Base-by-base conservation (phyloP, 768 basidiomycete genomes). In the Agaricus sinodeliciosus region DNA sequence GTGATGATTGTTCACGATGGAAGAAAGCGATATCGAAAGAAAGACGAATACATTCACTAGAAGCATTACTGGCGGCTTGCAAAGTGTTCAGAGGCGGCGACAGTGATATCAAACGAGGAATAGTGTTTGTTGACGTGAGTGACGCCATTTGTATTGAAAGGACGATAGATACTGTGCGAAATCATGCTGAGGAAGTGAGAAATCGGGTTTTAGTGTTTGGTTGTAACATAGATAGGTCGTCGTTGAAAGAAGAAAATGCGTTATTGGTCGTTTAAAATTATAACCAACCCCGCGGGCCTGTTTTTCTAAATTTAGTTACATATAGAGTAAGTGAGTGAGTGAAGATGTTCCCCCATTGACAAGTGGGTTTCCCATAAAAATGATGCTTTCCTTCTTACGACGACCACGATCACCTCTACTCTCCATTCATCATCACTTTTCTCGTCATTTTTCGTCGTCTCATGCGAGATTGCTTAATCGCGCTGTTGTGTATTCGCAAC, bases 401-500 rank as follows among this genome's bases (percentile, higher is more conserved):
- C 58, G 59, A 51, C 57, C 59, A 37, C 51, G 44, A 19, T 36
- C 25, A 19, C 26, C 5, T 3, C 15, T 27, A 6, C 18, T 40
- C 45, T 13, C 7, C 7, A 31, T 42, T 27, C 34, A 15, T 44
- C 31, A 31, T 31, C 2, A 28, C 15, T 16, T 35, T 27, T 27
- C 19, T 31, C 13, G 15, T 15, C 28, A 27, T 22, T 69, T 71
- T 57, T 65, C 72, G 7, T 67, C 75, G 2, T 60, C 67, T 1
- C 35, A 62, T 43, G 19, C 48, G 18, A 59, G 51, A 9, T 62
- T 70, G 41, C 15, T 9, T 4, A 77, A 80, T 63, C 81, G 87
- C 55, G 87, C 87, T 9, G 67, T 90, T 40, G 76, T 85, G 41
- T 91, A 87, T 67, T 65, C 73, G 1, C 59, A 71, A 28, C 76